Percentiles rank a stretch among this genome's conserved stretches.
phyloP scores from a whole-genome alignment of 2,329 filamentous ascomycete genomes.

The Drechslerella dactyloides region DNA sequence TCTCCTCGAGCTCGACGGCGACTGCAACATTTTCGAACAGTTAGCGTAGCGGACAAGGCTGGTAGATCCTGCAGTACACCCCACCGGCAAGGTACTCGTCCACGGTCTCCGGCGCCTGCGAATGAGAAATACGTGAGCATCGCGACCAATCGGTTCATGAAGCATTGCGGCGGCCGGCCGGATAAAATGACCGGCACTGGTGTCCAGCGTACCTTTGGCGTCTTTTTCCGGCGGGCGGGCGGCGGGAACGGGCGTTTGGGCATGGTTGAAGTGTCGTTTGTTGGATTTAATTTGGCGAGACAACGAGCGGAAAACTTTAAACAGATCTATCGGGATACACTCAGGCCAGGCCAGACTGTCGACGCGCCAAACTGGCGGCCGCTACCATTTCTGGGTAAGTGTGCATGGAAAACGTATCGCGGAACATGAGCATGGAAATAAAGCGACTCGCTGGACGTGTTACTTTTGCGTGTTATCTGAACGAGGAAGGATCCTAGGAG shows the following conservation, averaged over 20 bases:
- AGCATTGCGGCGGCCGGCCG: too few species aligned
- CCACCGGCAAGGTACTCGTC: conserved; percentile 46
- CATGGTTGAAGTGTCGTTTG: conserved; percentile 12
- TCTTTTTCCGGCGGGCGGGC: conserved; percentile 39
- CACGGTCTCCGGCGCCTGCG: conserved; percentile 39
- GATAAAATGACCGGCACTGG: too few species aligned
- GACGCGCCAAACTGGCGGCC: too few species aligned
- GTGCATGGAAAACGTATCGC: too few species aligned
- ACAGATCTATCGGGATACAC: not conserved
- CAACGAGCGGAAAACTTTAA: not conserved
- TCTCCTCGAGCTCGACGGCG: conserved; percentile 54
- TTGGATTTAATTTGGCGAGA: conserved; percentile 1
- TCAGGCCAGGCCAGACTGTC: too few species aligned
- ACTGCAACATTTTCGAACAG: conserved; percentile 22
- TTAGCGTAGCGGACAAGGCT: not conserved
- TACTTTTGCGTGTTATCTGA: too few species aligned
- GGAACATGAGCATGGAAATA: too few species aligned
- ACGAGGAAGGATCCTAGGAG: too few species aligned
- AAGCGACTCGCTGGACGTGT: too few species aligned
- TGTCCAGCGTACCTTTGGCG: conserved; percentile 39
- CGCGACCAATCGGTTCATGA: conserved; percentile 1
- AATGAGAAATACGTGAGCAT: conserved; percentile 9
- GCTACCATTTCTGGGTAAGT: too few species aligned
- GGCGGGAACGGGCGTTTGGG: conserved; percentile 45
- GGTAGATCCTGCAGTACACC: not conserved